Base-by-base conservation (phyloP, 2,329 filamentous ascomycete species). In the Aspergillus hiratsukae region DNA sequence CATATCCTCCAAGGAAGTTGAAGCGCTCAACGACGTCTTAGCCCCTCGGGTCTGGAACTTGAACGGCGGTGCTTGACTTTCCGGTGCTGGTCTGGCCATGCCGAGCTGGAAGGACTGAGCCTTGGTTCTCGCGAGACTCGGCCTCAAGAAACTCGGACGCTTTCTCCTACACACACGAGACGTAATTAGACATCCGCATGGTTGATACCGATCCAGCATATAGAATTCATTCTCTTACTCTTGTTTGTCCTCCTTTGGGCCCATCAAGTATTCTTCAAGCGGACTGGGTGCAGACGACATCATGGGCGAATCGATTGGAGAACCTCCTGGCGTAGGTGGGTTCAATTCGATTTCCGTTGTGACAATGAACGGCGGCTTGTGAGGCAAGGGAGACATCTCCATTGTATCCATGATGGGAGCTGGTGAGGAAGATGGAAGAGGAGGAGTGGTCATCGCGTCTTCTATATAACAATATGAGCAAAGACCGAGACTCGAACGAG, bases 381-480 rank as follows among this genome's bases (percentile, higher is more conserved):
- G 91, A 58, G 91, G 92, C 43, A 97, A 77, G 41, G 94, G 93
- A 48, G 93, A 97, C 73, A 97, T 87, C 69, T 97, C 92, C 91
- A 97, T 96, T 55, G 85, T 81, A 72, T 96, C 91, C 58, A 84
- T 82, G 54, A 81, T 75, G 37, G 83, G 82, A 54, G 84, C 85
- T 6, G 92, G 91, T 48, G 93, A 96, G 6, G 92, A 97, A 1
- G 90, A 89, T 23, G 86, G 87, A 52, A 96, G 80, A 46, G 91
- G 90, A 57, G 94, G 91, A 40, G 92, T 96, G 37, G 88, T 95
- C 66, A 90, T 84, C 67, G 83, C 84, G 72, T 90, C 90, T 87
- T 76, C 74, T 71, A 63, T 68, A 69, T 64, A 66, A 73, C 69
- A 58, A 73, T 74, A 43, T 53, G 35, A 55, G 58, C 57, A 65